Evolutionary conservation across 257 asterid species (phyloP), one percentile per base, ranked within the genome.

Genomic region (Solanum okadae): DNA sequence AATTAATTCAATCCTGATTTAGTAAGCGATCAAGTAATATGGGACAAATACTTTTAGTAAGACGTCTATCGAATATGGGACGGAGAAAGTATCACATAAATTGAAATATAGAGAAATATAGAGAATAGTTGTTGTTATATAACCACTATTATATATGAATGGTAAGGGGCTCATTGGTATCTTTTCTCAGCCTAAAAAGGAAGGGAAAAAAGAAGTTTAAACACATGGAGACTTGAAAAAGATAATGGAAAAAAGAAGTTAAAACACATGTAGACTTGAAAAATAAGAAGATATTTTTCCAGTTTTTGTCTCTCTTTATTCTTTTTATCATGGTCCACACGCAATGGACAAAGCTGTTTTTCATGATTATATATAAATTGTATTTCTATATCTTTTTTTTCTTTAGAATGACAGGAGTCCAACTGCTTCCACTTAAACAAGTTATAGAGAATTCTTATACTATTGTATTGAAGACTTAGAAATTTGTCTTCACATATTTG

Each of bases 241-340:
- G n/a, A 71, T 31, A 25, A 78, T 13, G 63, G 63, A 42, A 42
- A 25, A 40, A 78, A 25, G 5, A 18, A 78, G 15, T 29, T 15
- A 42, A 16, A 42, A 42, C 38, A 25, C 15, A 78, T 42, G 85
- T 31, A 78, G 37, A 78, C 63, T 25, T 23, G 76, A 29, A 44
- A 38, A 27, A 75, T 20, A 38, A 23, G 29, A 78, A 29, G 20
- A 9, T 42, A 42, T 25, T 79, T 2, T 79, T 8, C 38, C 38
- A 44, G 2, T 79, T 44, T 18, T 44, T 23, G 85, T 27, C 16
- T 44, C 22, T n/a, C 8, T 9, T 79, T 44, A 42, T 16, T 79
- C 78, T 67, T 6, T 81, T 84, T 84, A 29, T 40, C 46, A 46
- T 59, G 90, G 89, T 88, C 91, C 90, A 90, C 90, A 87, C 89